These are phyloP conservation scores for Ophiocordyceps sinensis DNA, from an alignment of 2,329 filamentous ascomycete species.

Conservation along the genomic window DNA sequence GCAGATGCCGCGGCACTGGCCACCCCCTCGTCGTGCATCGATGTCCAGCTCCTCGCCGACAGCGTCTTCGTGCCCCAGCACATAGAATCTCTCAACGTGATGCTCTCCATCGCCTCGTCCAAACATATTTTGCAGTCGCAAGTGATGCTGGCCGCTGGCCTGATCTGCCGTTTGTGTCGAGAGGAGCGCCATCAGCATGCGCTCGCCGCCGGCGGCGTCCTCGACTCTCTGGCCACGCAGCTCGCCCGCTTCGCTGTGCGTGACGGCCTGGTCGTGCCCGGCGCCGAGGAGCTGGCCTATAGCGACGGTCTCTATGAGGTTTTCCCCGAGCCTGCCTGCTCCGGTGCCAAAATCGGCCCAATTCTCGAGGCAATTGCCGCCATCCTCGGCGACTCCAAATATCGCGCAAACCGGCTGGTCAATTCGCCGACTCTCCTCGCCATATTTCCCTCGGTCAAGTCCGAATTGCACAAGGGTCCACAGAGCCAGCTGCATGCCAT, in stretches of 20 bases:
- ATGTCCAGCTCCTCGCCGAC: conserved; percentile 40
- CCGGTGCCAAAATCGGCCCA: conserved; percentile 44
- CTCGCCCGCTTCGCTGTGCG: conserved; percentile 57
- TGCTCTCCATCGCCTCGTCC: conserved; percentile 45
- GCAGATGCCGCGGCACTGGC: conserved; percentile 48
- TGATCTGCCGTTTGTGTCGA: conserved; percentile 47
- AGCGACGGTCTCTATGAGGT: conserved; percentile 38
- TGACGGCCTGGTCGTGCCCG: conserved; percentile 54
- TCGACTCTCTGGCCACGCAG: conserved; percentile 64
- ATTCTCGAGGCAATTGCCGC: conserved; percentile 65
- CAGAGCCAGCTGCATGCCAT: conserved; percentile 27
- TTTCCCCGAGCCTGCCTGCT: conserved; percentile 47
- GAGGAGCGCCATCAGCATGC: conserved; percentile 55
- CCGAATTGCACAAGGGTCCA: conserved; percentile 31
- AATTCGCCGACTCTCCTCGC: conserved; percentile 55
- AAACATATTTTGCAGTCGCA: conserved; percentile 43
- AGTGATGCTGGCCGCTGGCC: conserved; percentile 40
- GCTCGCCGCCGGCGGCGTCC: conserved; percentile 57
- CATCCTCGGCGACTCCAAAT: conserved; percentile 67
- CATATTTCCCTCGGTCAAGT: conserved; percentile 48
- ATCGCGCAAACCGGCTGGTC: conserved; percentile 57
- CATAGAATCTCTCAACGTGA: conserved; percentile 46
- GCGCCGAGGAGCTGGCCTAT: conserved; percentile 39
- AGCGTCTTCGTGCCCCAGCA: conserved; percentile 48
- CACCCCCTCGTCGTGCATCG: conserved; percentile 32